phyloP scores from a whole-genome alignment of 208 protist species.

The Acanthamoeba castellanii region DNA sequence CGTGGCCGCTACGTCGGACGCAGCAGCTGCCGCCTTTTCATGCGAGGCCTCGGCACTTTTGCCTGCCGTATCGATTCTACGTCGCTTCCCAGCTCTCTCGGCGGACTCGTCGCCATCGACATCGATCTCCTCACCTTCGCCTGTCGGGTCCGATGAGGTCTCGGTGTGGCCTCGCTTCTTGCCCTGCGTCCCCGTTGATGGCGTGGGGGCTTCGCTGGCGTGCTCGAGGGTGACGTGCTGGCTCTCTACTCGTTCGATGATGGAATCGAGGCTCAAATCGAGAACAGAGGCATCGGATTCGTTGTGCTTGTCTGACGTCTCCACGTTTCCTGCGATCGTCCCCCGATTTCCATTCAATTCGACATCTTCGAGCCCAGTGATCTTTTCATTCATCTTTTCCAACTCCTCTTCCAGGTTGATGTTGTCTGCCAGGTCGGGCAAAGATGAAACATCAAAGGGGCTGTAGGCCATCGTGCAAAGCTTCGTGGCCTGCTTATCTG shows the following conservation, averaged over 20 bases:
- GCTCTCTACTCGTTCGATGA: background rate
- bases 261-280: constrained; percentile 5
- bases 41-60: too few relatives aligned
- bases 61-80: too few relatives aligned
- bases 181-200: background rate
- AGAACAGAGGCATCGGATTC: background rate
- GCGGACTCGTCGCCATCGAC: too few relatives aligned
- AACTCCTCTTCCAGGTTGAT: constrained; percentile 19
- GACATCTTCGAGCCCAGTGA: background rate
- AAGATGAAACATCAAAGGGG: background rate
- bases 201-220: background rate
- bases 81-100: too few relatives aligned
- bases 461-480: constrained; percentile 7
- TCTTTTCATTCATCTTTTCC: background rate
- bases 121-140: too few relatives aligned
- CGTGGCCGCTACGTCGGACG: background rate
- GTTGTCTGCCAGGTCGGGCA: background rate
- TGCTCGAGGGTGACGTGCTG: background rate
- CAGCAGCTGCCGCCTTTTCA: background rate
- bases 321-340: background rate
- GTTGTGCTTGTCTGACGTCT: background rate
- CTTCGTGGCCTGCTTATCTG: too few relatives aligned
- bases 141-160: too few relatives aligned
- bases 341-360: background rate
- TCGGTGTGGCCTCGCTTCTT: background rate